Evolutionary conservation across 345 rosid species (phyloP), one percentile per base, ranked within the genome.

Genomic region (Hibiscus syriacus): DNA sequence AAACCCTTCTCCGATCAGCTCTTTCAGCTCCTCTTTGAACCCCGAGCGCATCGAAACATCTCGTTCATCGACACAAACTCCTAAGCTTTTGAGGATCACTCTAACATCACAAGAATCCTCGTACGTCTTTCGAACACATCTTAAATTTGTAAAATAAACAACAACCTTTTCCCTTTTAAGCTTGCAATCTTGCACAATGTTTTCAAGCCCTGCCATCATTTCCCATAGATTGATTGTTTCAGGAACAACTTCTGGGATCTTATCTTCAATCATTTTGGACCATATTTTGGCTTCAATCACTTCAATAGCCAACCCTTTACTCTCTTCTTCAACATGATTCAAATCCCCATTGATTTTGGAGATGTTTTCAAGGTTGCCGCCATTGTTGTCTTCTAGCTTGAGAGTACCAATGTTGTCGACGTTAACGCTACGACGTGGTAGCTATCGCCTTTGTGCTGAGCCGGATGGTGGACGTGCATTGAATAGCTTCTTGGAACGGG

Each of bases 211-310:
- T 56, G 75, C 95, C 99, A 90, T 89, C 67, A 94, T 66, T 58
- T 94, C 97, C 96, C 99, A 94, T 0, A 88, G 56, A 64, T 94
- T 94, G 78, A 90, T 94, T 12, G 81, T 89, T 68, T 94, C 99
- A 0, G 98, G 94, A 1, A 71, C 67, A 17, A 75, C 34, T 71
- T 85, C 86, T 0, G 89, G 92, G 72, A 93, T 85, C 55, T 86
- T 93, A 32, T 78, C 86, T 46, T 84, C 77, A 48, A 93, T 89
- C 96, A 90, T 81, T 49, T 77, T 81, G 23, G 98, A 90, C 98
- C 98, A 93, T 16, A 80, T 73, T 74, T 86, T 90, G 29, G 99
- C 96, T 39, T 89, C 96, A 49, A 86, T 78, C 55, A 89, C 59
- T 39, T 82, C 89, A 71, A 78, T 63, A 9, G 82, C 73, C 67